Evolutionary conservation across 31 red algal genomes (phyloP).

Genomic region (Endocladia muricata): DNA sequence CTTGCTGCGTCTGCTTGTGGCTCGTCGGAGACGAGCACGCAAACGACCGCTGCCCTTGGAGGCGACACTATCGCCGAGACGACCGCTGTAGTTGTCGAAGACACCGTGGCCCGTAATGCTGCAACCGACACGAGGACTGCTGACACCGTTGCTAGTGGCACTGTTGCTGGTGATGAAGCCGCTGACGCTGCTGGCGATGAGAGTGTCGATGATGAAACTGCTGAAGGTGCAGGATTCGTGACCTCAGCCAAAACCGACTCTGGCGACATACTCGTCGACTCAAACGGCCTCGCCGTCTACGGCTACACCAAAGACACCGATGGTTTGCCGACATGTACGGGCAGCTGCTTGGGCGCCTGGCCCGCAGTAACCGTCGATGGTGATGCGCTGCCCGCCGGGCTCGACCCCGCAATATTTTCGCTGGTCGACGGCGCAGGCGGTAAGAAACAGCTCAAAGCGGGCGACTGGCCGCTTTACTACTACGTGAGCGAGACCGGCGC

Average conservation of each 20-base stretch:
- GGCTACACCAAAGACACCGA: slow-evolving; percentile 9
- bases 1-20: no score
- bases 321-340: not conserved
- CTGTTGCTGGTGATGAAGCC: no score
- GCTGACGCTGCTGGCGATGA: no score
- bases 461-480: slow-evolving; percentile 9
- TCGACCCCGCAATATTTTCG: not conserved
- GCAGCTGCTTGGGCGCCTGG: slow-evolving; percentile 1
- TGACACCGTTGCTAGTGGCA: no score
- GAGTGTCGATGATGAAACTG: no score
- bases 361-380: not conserved
- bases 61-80: no score
- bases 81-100: no score
- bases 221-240: no score
- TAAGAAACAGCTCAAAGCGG: not conserved
- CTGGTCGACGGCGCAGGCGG: not conserved
- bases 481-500: not conserved
- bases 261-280: not conserved
- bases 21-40: no score
- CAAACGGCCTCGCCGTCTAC: slow-evolving; percentile 8
- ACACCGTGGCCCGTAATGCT: no score
- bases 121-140: no score
- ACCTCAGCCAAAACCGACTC: not conserved
- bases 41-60: no score
- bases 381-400: not conserved